Percentiles rank a stretch among this genome's conserved stretches.
Evolutionary conservation across 2,329 filamentous ascomycete genomes (phyloP).

Genomic region (Microcyclospora pomicola): DNA sequence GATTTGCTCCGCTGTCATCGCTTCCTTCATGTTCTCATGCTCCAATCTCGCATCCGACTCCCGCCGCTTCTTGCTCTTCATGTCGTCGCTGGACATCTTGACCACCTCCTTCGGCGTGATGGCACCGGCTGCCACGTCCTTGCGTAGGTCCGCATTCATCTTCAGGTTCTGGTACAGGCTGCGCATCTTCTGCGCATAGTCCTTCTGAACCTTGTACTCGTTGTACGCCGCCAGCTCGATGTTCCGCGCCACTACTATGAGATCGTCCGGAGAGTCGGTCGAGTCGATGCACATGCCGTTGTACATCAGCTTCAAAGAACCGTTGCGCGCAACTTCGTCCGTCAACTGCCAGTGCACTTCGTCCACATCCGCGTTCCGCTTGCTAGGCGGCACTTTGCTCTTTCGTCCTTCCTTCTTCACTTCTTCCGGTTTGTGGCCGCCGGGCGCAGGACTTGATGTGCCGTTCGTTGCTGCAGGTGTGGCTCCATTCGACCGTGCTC

Average conservation of each 20-base stretch:
- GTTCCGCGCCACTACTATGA: constrained; percentile 53
- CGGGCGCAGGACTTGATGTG: constrained; percentile 23
- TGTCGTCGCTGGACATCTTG: constrained; percentile 74
- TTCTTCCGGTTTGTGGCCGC: constrained; percentile 24
- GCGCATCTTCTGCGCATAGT: constrained; percentile 79
- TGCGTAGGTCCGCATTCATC: constrained; percentile 68
- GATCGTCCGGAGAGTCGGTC: constrained; percentile 43
- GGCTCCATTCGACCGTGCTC: constrained; percentile 21
- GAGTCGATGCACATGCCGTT: constrained; percentile 74
- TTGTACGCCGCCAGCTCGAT: constrained; percentile 66
- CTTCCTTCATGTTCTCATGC: constrained; percentile 92
- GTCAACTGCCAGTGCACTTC: constrained; percentile 66
- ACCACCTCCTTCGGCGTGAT: constrained; percentile 65
- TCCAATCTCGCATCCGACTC: constrained; percentile 62
- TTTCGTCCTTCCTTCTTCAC: constrained; percentile 25
- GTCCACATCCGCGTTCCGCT: constrained; percentile 71
- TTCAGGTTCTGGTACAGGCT: constrained; percentile 92
- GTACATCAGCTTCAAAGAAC: constrained; percentile 82
- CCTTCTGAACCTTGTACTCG: constrained; percentile 53
- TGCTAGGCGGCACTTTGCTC: constrained; percentile 50
- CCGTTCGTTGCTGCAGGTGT: constrained; percentile 22
- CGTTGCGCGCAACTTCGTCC: constrained; percentile 59
- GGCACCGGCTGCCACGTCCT: constrained; percentile 59
- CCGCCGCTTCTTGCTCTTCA: constrained; percentile 74
- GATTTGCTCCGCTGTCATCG: constrained; percentile 84